Percentiles rank a stretch among this genome's conserved stretches.
phyloP scores from a whole-genome alignment of 2,329 filamentous ascomycete species.

The Myriosclerotinia curreyana region DNA sequence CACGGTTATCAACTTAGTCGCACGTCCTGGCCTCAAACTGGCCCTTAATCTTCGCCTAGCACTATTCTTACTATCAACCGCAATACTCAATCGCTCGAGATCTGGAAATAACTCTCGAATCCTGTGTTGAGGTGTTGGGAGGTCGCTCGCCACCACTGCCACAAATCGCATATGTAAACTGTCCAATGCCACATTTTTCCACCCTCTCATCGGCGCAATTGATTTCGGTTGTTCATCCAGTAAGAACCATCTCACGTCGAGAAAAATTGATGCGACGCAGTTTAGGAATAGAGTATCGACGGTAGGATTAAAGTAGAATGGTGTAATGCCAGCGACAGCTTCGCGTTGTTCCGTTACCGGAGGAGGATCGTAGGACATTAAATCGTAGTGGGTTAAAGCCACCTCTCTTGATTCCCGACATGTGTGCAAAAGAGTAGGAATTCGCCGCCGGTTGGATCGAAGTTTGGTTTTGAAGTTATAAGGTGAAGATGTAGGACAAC shows the following conservation, averaged over 20 bases:
- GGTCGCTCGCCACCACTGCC: slow-evolving; percentile 31
- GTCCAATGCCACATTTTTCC: slow-evolving; percentile 38
- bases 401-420: slow-evolving; percentile 33
- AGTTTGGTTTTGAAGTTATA: slow-evolving; percentile 38
- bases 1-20: slow-evolving; percentile 31
- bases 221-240: slow-evolving; percentile 31
- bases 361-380: slow-evolving; percentile 34
- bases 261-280: slow-evolving; percentile 32
- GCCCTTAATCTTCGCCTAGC: slow-evolving; percentile 36
- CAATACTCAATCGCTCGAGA: slow-evolving; percentile 34
- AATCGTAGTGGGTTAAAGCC: slow-evolving; percentile 31
- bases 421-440: slow-evolving; percentile 34
- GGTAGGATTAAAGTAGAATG: slow-evolving; percentile 36
- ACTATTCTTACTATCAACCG: slow-evolving; percentile 35
- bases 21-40: slow-evolving; percentile 37
- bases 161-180: slow-evolving; percentile 37
- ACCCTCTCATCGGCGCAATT: slow-evolving; percentile 35
- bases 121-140: slow-evolving; percentile 31
- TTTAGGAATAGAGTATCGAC: slow-evolving; percentile 37
- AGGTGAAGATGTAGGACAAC: slow-evolving; percentile 28
- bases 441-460: slow-evolving; percentile 34
- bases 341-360: slow-evolving; percentile 14
- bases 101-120: slow-evolving; percentile 36
- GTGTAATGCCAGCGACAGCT: slow-evolving; percentile 34
- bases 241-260: slow-evolving; percentile 38